Percentiles rank a stretch among this genome's conserved stretches.
These are phyloP conservation scores for Fonsecaea erecta DNA, from an alignment of 2,329 filamentous ascomycete species.

Conservation along the genomic window DNA sequence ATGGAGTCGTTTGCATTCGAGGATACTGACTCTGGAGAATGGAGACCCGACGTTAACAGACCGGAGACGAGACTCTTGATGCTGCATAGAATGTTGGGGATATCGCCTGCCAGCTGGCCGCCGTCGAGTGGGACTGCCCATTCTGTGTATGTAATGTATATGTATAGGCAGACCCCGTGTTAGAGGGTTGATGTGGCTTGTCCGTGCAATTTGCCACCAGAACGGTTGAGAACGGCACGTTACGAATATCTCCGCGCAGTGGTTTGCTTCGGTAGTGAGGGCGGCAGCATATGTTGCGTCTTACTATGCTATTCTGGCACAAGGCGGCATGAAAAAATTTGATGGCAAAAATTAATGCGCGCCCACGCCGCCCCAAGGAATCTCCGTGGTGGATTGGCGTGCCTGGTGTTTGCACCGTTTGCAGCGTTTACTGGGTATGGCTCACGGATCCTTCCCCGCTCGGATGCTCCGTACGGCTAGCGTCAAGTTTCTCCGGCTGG, in stretches of 20 bases:
- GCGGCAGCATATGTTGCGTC: neutral
- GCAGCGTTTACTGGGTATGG: neutral
- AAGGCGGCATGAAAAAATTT: slow-evolving; percentile 1
- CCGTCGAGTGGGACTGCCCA: neutral
- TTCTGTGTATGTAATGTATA: too few species aligned
- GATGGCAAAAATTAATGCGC: neutral
- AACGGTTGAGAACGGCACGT: slow-evolving; percentile 6
- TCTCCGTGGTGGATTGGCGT: slow-evolving; percentile 5
- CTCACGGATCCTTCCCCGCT: neutral
- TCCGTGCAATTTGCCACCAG: slow-evolving; percentile 21
- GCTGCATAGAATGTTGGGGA: slow-evolving; percentile 15
- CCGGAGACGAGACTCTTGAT: slow-evolving; percentile 13
- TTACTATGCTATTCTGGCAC: slow-evolving; percentile 4
- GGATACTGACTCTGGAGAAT: slow-evolving; percentile 1
- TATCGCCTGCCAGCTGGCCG: slow-evolving; percentile 10
- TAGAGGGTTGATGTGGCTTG: slow-evolving; percentile 1
- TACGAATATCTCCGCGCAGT: neutral
- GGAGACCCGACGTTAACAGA: neutral
- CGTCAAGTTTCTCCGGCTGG: neutral
- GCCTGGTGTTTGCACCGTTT: neutral
- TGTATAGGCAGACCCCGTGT: neutral
- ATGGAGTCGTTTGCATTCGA: neutral
- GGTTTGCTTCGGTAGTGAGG: neutral
- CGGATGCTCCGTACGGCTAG: neutral
- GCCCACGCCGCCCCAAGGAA: neutral